Percentiles rank a stretch among this genome's conserved stretches.
These are phyloP conservation scores for Fraxinus latifolia DNA, from an alignment of 305 asterid genomes.

Conservation along the genomic window DNA sequence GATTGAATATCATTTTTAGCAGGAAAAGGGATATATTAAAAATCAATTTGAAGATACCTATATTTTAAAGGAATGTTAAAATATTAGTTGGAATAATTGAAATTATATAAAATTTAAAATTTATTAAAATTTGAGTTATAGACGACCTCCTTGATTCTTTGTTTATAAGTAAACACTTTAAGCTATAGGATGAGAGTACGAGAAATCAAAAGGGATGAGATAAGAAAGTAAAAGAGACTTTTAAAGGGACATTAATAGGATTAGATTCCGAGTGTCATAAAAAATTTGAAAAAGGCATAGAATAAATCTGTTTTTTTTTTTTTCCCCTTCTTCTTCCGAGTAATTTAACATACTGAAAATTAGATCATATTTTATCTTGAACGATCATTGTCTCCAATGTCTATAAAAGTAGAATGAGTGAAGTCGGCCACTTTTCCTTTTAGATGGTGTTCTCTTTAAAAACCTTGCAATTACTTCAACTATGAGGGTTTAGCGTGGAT, in stretches of 20 bases:
- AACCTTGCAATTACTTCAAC: background rate
- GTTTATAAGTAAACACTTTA: background rate
- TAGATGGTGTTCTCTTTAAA: background rate
- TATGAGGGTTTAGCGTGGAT: background rate
- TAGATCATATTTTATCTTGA: background rate
- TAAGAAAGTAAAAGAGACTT: background rate
- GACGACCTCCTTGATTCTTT: background rate
- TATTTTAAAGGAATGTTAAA: background rate
- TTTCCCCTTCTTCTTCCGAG: too few relatives aligned
- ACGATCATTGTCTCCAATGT: background rate
- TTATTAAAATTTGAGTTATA: background rate
- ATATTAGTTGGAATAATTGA: background rate
- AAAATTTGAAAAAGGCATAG: background rate
- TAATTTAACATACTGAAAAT: background rate
- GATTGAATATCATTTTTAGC: too few relatives aligned
- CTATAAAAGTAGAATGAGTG: background rate
- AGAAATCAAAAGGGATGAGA: background rate
- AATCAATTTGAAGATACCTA: background rate
- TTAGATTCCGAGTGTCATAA: background rate
- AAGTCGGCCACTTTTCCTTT: background rate
- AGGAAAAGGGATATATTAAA: too few relatives aligned
- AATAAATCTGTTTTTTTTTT: background rate
- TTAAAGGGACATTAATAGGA: background rate
- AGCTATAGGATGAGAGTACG: background rate
- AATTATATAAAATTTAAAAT: too few relatives aligned